Evolutionary conservation across 768 basidiomycete genomes (phyloP).

Genomic region (Clitopilus passeckerianus): DNA sequence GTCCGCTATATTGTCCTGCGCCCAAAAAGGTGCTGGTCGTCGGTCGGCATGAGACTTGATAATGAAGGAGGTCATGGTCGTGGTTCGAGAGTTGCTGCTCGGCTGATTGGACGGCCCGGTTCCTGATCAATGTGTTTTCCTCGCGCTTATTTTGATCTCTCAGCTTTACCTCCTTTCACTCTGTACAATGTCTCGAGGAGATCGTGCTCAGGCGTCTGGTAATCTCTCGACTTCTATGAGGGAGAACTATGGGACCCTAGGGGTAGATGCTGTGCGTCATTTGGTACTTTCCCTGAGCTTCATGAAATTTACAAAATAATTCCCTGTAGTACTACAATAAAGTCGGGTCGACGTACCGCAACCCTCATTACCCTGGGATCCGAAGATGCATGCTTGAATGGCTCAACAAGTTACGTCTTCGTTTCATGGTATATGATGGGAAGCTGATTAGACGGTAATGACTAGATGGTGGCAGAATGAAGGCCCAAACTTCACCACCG

Average conservation of each 20-base stretch:
- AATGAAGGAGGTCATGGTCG: conserved; percentile 67
- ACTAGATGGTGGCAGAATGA: conserved; percentile 35
- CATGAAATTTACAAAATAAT: not conserved
- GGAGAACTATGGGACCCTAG: conserved; percentile 33
- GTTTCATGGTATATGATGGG: not conserved
- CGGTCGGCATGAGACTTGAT: conserved; percentile 57
- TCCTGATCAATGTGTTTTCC: no score
- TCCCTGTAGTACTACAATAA: conserved; percentile 52
- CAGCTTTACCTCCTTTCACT: not conserved
- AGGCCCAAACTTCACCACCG: conserved; percentile 8
- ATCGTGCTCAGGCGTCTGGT: conserved; percentile 24
- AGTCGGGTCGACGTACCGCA: conserved; percentile 66
- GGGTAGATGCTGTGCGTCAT: conserved; percentile 51
- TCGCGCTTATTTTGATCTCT: not conserved
- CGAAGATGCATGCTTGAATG: conserved; percentile 48
- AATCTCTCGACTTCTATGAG: conserved; percentile 33
- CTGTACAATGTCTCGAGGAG: conserved; percentile 27
- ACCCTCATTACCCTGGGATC: conserved; percentile 68
- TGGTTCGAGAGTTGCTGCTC: not conserved
- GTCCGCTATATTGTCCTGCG: conserved; percentile 26
- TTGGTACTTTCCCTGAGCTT: not conserved
- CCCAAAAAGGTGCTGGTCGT: conserved; percentile 43
- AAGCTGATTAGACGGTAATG: conserved; percentile 3
- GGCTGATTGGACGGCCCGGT: not conserved
- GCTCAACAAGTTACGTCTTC: conserved; percentile 38